Conservation (phyloP, 2,329 filamentous ascomycete species). For the Zymoseptoria brevis region DNA sequence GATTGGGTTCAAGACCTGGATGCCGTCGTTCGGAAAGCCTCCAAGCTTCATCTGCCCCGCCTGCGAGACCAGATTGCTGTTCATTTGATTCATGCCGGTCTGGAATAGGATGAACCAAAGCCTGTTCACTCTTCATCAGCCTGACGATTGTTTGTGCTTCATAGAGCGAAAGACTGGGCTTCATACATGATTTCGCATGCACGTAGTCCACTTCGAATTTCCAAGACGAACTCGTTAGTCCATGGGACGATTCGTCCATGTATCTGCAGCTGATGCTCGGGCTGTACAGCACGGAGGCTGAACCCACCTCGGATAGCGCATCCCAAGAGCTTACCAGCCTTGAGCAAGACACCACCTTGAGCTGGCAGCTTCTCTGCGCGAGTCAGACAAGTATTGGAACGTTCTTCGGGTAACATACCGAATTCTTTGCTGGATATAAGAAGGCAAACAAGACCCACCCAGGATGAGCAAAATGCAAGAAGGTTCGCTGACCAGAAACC, state of each 20-base stretch:
- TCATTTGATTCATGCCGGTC: slow-evolving; percentile 34
- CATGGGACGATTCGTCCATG: slow-evolving; percentile 1
- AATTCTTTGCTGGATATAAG: background rate
- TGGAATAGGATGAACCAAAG: slow-evolving; percentile 31
- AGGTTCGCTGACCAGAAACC: slow-evolving; percentile 8
- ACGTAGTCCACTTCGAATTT: slow-evolving; percentile 11
- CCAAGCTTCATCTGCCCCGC: slow-evolving; percentile 30
- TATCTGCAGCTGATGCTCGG: background rate
- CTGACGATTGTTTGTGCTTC: background rate
- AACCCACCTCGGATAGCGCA: slow-evolving; percentile 6
- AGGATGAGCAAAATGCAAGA: slow-evolving; percentile 3
- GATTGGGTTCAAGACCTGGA: slow-evolving; percentile 18
- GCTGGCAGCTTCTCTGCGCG: slow-evolving; percentile 3
- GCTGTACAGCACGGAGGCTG: slow-evolving; percentile 2
- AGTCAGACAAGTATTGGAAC: background rate
- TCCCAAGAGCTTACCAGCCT: slow-evolving; percentile 1
- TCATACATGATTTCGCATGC: slow-evolving; percentile 8
- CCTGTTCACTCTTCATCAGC: slow-evolving; percentile 14
- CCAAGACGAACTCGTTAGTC: slow-evolving; percentile 29
- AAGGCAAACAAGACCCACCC: too few species aligned
- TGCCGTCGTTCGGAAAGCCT: slow-evolving; percentile 30
- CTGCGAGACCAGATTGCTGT: slow-evolving; percentile 33
- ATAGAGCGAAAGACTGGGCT: background rate
- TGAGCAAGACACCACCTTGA: slow-evolving; percentile 7
- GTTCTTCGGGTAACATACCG: background rate